Base-by-base conservation (phyloP, 2,329 filamentous ascomycete genomes). In the Colletotrichum sidae region DNA sequence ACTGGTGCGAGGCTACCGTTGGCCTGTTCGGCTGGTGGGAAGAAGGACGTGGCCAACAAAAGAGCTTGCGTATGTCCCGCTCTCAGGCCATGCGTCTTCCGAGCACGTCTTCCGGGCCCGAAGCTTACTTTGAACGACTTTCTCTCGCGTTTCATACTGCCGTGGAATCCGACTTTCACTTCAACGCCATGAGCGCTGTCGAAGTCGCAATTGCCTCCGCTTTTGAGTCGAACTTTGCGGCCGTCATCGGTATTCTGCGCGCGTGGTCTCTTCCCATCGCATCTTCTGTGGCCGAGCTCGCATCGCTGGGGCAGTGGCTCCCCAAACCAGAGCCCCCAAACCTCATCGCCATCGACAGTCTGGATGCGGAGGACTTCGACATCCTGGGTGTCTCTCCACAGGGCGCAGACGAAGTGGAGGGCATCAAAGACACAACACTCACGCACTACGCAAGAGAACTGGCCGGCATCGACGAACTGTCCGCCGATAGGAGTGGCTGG, bases 21-120 rank as follows among this genome's bases (percentile, higher is more conserved):
- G 92, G 90, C 2, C 81, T 98, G 54, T 90, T 94, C 38, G 90
- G 92, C 6, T 98, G 95, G 95, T 97, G 94, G 94, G 91, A 97
- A 73, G 93, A 96, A 67, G 86, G 87, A n/a, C 87, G 89, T 65
- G 85, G 60, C 68, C 82, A 76, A 54, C 78, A 77, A 65, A 81
- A 79, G 70, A 78, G 73, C 53, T 73, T 78, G 17, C 74, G 77
- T 62, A 71, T 80, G 41, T 79, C 81, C 11, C 78, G 79, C 37
- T 75, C 79, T n/a, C 76, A 79, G 68, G 72, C 73, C 38, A 67
- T 83, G 17, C 68, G 71, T 2, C 54, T 75, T 35, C 42, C 71
- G 69, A 44, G 73, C 13, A 81, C 86, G 64, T 77, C 83, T 11
- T 81, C 84, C 17, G 83, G 84, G n/a, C 80, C 86, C 7, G 86